These are phyloP conservation scores for Xanthoceras sorbifolium DNA, from an alignment of 345 rosid species.

Conservation along the genomic window DNA sequence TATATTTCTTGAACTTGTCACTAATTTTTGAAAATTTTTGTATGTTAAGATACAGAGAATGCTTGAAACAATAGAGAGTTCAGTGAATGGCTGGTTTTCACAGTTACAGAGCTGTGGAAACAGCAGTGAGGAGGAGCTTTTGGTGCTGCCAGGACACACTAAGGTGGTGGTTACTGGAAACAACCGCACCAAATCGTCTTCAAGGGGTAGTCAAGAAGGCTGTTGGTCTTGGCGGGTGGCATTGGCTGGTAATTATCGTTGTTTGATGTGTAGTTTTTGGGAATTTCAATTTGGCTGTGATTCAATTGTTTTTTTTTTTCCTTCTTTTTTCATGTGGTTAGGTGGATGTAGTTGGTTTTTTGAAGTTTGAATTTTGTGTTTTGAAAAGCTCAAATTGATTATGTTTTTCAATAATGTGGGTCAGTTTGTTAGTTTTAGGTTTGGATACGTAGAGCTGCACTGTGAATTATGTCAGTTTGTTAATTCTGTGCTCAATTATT, in stretches of 20 bases:
- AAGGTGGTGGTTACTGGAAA: conserved; percentile 95
- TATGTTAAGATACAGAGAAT: conserved; percentile 34
- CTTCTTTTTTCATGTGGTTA: too few relatives aligned
- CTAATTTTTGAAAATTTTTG: conserved; percentile 1
- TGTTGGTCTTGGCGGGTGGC: conserved; percentile 97
- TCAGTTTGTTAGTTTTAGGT: conserved; percentile 18
- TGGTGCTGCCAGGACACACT: conserved; percentile 92
- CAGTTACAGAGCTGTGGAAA: conserved; percentile 80
- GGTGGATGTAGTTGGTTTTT: conserved; percentile 1
- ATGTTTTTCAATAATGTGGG: conserved; percentile 32
- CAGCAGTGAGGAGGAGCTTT: conserved; percentile 88
- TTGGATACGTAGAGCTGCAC: neutral
- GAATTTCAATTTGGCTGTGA: neutral
- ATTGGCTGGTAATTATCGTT: conserved; percentile 78
- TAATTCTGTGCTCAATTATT: neutral
- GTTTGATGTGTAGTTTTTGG: neutral
- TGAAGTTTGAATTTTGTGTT: neutral
- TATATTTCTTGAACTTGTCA: conserved; percentile 23
- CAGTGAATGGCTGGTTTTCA: conserved; percentile 65
- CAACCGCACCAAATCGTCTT: conserved; percentile 94
- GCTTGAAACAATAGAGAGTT: conserved; percentile 71
- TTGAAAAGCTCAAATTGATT: neutral
- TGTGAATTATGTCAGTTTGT: neutral
- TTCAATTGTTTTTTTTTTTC: neutral
- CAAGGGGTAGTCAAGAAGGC: conserved; percentile 96